A percentile compares a stretch with the other conserved stretches of the same genome.
Conservation (phyloP, 192 early-diverging fungal genomes). For the Entomortierella chlamydospora region DNA sequence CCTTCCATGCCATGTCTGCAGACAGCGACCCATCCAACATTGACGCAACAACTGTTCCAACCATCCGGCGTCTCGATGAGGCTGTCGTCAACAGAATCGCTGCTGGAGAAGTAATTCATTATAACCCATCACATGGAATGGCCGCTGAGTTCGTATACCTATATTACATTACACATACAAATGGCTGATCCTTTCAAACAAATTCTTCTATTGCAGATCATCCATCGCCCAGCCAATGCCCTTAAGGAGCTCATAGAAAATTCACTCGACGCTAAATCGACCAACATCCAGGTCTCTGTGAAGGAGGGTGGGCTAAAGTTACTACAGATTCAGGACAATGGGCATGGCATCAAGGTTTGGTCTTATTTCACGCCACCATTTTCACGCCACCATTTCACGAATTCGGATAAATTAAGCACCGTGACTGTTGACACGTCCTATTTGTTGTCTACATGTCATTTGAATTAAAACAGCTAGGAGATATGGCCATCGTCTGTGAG, state of each 20-base stretch:
- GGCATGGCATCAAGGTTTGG: constrained; percentile 82
- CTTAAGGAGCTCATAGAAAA: constrained; percentile 98
- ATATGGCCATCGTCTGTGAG: constrained; percentile 92
- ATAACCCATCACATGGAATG: background rate
- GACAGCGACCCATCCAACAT: background rate
- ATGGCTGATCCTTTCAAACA: background rate
- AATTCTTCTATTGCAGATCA: constrained; percentile 70
- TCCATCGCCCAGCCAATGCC: constrained; percentile 95
- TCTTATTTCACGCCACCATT: constrained; percentile 47
- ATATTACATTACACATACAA: background rate
- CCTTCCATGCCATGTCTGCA: constrained; percentile 7
- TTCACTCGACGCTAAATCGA: constrained; percentile 92
- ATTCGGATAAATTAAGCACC: background rate
- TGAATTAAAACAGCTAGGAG: constrained; percentile 68
- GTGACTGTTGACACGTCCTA: background rate
- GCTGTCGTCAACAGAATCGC: constrained; percentile 96
- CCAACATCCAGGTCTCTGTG: constrained; percentile 80
- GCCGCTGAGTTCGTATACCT: background rate
- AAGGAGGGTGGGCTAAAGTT: constrained; percentile 96
- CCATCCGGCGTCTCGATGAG: constrained; percentile 86
- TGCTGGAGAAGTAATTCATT: constrained; percentile 84
- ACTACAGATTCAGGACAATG: constrained; percentile 96
- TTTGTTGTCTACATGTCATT: background rate
- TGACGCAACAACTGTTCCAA: constrained; percentile 17
- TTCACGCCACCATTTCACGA: constrained; percentile 14